Evolutionary conservation across 2,329 filamentous ascomycete species (phyloP).

Genomic region (Phyllosticta capitalensis): DNA sequence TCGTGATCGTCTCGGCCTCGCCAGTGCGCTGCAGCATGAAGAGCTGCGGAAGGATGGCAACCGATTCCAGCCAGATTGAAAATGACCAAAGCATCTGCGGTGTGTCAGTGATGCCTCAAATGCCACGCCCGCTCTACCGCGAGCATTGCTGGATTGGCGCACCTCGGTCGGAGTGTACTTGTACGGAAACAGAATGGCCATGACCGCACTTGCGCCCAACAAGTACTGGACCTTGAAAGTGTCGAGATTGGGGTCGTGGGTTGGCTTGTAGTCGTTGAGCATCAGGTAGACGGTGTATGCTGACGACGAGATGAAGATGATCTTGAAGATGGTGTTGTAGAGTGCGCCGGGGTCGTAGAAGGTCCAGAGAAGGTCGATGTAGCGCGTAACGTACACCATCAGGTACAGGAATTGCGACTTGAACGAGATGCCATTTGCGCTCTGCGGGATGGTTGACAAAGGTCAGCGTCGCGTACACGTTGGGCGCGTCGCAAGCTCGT

Average conservation of each 20-base stretch:
- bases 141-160: not conserved
- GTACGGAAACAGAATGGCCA: constrained; percentile 78
- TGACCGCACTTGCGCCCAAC: constrained; percentile 65
- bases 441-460: constrained; percentile 45
- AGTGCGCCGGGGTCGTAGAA: constrained; percentile 57
- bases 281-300: constrained; percentile 96
- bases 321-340: constrained; percentile 94
- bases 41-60: constrained; percentile 92
- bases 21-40: constrained; percentile 98
- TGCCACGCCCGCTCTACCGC: too few species aligned
- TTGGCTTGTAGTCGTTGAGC: constrained; percentile 95
- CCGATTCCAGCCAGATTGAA: constrained; percentile 94
- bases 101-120: not conserved
- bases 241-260: constrained; percentile 92
- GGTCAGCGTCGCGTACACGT: not conserved
- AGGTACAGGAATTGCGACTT: constrained; percentile 96
- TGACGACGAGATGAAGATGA: constrained; percentile 84
- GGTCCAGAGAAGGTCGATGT: constrained; percentile 81
- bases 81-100: constrained; percentile 86
- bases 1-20: constrained; percentile 98
- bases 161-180: constrained; percentile 67
- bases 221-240: constrained; percentile 97
- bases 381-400: constrained; percentile 86
- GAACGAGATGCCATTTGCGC: constrained; percentile 95
- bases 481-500: not conserved